Evolutionary conservation across 2,329 filamentous ascomycete genomes (phyloP), one percentile per base, ranked within the genome.

Genomic region (Xylariaceae sp.): DNA sequence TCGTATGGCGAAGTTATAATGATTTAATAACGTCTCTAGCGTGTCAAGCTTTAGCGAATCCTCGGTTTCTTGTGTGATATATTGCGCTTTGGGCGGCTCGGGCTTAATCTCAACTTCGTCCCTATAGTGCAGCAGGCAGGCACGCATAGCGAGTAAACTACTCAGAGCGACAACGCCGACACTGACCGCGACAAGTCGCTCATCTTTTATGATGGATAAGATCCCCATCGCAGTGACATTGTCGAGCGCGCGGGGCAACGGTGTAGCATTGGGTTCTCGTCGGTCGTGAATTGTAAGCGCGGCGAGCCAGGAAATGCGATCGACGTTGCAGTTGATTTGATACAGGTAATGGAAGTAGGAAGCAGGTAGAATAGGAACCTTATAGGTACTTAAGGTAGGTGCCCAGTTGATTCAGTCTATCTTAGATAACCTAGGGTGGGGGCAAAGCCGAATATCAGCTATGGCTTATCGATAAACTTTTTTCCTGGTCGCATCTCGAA

Each of bases 51-150:
- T 77, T 32, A 89, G 69, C 2, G 83, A 77, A 56, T 89, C 84
- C 56, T 89, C 85, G 2, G 83, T 87, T 18, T 85, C 80, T 60
- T 89, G 82, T 12, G 81, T 85, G 49, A 88, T 85, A 59, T 87
- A 86, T 51, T 83, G 78, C 38, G 84, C 78, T 59, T 84, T 83
- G 28, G 80, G 80, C 45, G 81, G 77, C 29, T 69, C 59, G 28
- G 79, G 75, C 45, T 79, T 79, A 55, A 93, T 78, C 61, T 82
- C 75, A 49, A 83, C 83, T 39, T 82, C 72, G 52, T 80, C 71
- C 50, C 81, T 75, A 51, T 83, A 78, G 41, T 74, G 65, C 43
- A 69, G 67, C 34, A 90, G 77, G 41, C 78, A 70, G 29, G 71
- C 62, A 48, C 74, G 72, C 62, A 87, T 78, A 39, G 72, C 68